Evolutionary conservation across 192 early-diverging fungal genomes (phyloP).

Genomic region (Geosiphon pyriformis): DNA sequence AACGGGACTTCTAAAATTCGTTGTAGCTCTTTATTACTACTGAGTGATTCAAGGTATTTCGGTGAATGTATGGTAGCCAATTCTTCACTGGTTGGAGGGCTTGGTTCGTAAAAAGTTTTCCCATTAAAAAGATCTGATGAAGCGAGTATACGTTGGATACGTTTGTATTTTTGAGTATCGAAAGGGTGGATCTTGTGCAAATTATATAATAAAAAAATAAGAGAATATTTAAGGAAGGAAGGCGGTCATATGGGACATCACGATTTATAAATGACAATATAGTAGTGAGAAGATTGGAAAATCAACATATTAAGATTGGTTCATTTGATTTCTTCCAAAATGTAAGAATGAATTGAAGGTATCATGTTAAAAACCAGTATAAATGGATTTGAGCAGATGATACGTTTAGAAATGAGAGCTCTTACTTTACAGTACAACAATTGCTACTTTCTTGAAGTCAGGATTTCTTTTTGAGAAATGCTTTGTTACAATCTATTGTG

Average conservation of each 20-base stretch:
- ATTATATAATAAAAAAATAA: no score
- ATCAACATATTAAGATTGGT: not conserved
- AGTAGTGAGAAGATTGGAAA: not conserved
- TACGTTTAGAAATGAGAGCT: no score
- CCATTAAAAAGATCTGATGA: not conserved
- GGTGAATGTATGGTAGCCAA: constrained; percentile 10
- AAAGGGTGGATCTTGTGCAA: constrained; percentile 13
- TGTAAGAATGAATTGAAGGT: no score
- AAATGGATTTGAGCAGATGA: no score
- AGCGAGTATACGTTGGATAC: constrained; percentile 8
- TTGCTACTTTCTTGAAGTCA: not conserved
- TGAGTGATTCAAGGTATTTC: constrained; percentile 21
- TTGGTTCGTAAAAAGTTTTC: constrained; percentile 14
- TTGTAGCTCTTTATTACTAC: constrained; percentile 2
- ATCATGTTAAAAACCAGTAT: no score
- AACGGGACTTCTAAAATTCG: constrained; percentile 21
- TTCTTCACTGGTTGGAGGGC: constrained; percentile 9
- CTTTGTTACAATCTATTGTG: no score
- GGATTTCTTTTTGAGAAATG: no score
- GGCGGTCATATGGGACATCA: not conserved
- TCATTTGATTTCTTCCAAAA: no score
- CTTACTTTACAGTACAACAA: no score
- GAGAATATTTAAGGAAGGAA: no score
- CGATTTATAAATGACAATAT: not conserved
- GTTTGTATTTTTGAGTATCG: constrained; percentile 22